Percentiles rank a stretch among this genome's conserved stretches.
phyloP scores from a whole-genome alignment of 768 basidiomycete species.

The Harrya chromipes region DNA sequence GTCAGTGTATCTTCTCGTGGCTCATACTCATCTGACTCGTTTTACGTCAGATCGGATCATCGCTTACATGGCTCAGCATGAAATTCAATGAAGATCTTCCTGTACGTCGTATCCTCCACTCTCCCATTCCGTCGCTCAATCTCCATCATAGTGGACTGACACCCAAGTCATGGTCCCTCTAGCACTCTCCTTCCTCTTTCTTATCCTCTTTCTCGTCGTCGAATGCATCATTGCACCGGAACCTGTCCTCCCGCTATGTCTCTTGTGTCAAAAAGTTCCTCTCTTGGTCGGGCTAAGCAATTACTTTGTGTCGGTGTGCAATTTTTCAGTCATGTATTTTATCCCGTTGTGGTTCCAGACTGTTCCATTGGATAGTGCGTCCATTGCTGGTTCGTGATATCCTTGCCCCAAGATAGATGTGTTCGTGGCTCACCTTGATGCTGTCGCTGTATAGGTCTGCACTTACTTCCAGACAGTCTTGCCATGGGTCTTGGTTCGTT shows the following conservation, averaged over 20 bases:
- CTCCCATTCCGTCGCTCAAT: background rate
- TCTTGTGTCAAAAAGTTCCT: conserved; percentile 66
- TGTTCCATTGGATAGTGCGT: conserved; percentile 63
- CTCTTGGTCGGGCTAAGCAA: conserved; percentile 68
- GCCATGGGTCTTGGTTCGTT: conserved; percentile 49
- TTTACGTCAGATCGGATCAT: conserved; percentile 45
- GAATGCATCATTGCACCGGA: conserved; percentile 63
- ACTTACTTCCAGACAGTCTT: conserved; percentile 49
- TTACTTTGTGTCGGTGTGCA: conserved; percentile 70
- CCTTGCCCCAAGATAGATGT: background rate
- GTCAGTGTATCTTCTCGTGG: conserved; percentile 35
- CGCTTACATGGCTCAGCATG: conserved; percentile 69
- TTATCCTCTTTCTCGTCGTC: conserved; percentile 52
- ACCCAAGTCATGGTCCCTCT: conserved; percentile 50
- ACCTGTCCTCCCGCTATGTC: conserved; percentile 64
- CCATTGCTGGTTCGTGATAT: conserved; percentile 50
- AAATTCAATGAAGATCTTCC: conserved; percentile 64
- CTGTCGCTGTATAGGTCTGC: conserved; percentile 34
- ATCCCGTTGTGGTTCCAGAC: conserved; percentile 84
- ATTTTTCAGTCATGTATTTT: conserved; percentile 74
- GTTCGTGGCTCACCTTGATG: background rate
- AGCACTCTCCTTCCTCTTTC: conserved; percentile 40
- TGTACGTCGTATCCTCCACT: conserved; percentile 34
- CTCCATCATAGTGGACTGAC: conserved; percentile 48
- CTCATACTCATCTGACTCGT: background rate